Base-by-base conservation (phyloP, 768 basidiomycete genomes). In the Epithele typhae region DNA sequence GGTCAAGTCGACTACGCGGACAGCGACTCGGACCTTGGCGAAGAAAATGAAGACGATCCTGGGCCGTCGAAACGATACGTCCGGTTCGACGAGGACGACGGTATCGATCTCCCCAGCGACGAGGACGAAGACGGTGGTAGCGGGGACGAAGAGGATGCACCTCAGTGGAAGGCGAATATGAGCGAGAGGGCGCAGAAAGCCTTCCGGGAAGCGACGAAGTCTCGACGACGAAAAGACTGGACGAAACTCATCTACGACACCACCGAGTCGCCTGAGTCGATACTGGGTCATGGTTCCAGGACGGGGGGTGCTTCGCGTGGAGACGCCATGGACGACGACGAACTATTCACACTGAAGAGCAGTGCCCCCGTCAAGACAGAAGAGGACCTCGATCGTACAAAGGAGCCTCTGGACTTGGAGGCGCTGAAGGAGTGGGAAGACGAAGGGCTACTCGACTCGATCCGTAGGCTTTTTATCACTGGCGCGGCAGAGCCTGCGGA, bases 401-500 rank as follows among this genome's bases (percentile, higher is more conserved):
- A 93, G 63, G 81, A 78, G 42, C 57, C 56, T 0, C 41, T 81
- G n/a, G 63, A 74, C 35, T 55, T 56, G 1, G 76, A 80, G 21
- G 69, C 70, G 37, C 64, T 89, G 48, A 77, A 72, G 50, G 78
- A 79, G 56, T 97, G 93, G 94, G 82, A 87, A 48, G 81, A 89
- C 51, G 88, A 94, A 52, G 82, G 78, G 19, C 75, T 89, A 63
- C 74, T 98, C 19, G 89, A 96, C 42, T 86, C 89, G 2, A 82
- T 99, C 59, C 80, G 89, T 5, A 72, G 80, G 45, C 71, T 95
- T 41, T 99, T 99, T 68, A 95, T 99, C 62, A 95, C 93, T 0
- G 92, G 89, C 64, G 58, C 41, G 65, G 57, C 60, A 43, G 74
- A 49, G 59, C 64, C 59, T 46, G 55, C 45, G 0, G 59, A 48